Evolutionary conservation across 164 flowering plant genomes (phyloP), one percentile per base, ranked within the genome.

Genomic region (Cinnamomum chago): DNA sequence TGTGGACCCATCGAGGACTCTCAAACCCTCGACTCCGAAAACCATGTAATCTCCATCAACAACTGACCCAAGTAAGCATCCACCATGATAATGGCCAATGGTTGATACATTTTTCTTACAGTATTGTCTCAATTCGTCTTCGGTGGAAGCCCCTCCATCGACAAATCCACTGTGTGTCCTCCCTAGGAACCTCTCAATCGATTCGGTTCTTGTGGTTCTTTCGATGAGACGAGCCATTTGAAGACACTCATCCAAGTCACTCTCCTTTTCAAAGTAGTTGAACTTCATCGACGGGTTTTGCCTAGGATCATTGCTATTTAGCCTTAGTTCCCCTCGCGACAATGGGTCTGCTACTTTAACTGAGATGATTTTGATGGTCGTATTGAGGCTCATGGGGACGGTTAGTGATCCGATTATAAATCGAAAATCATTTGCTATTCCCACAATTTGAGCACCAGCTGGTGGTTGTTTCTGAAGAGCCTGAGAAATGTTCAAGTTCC

Each of bases 1-100:
- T 4, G 84, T 81, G 15, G 88, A 84, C 22, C 85, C 88, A 76
- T 87, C 85, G 23, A 87, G 47, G 9, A 85, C 83, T 24, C 87
- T 77, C 50, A 87, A 68, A 1, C 86, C 82, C 1, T 79, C 35
- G 2, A 85, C 80, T 11, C 87, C 88, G 65, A 60, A 70, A 0
- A 83, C 86, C 67, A 27, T 82, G 62, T 80, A 82, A 66, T 83
- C 82, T 10, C 70, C 13, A 71, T 84, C 86, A 1, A 84, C 83
- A 18, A 87, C 87, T 1, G 77, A 72, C 58, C 85, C 85, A 22
- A 84, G 81, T 0, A 20, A 9, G 50, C 87, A 84, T 3, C 90
- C 90, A 2, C 86, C 90, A 75, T 83, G 86, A 30, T 71, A 84
- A 67, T 87, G 88, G 58, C 73, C 84, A 60, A 52, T 73, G 0